phyloP scores from a whole-genome alignment of 305 asterid genomes.

The Fraxinus nigra region DNA sequence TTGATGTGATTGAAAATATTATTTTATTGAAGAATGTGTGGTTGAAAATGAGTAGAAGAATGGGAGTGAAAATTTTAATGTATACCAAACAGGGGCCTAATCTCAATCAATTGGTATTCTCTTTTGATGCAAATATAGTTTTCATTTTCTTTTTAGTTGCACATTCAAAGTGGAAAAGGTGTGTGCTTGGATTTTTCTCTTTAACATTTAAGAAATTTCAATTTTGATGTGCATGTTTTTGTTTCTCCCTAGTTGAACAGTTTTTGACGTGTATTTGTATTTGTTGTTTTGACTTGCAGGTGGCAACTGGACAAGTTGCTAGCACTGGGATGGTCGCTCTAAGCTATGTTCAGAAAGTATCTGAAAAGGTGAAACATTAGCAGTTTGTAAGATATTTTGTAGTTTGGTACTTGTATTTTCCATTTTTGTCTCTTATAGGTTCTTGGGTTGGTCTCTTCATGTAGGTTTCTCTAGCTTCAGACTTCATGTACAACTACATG shows the following conservation, averaged over 20 bases:
- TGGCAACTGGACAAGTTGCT: constrained; percentile 93
- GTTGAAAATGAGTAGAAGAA: no score
- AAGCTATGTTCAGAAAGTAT: constrained; percentile 88
- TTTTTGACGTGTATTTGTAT: not conserved
- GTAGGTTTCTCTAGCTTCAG: constrained; percentile 91
- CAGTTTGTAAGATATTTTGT: not conserved
- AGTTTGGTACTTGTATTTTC: not conserved
- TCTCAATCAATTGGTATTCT: not conserved
- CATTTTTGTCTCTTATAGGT: not conserved
- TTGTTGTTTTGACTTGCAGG: constrained; percentile 40
- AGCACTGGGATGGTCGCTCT: constrained; percentile 91
- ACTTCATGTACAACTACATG: constrained; percentile 84
- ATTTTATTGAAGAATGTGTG: no score
- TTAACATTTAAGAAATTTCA: not conserved
- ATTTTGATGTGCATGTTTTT: not conserved
- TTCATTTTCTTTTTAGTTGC: not conserved
- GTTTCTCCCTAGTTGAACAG: not conserved
- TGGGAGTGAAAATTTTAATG: no score
- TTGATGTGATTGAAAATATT: no score
- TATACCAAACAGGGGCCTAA: no score
- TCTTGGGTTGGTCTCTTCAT: constrained; percentile 16
- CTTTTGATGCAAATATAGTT: not conserved
- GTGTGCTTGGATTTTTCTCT: not conserved
- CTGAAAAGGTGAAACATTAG: constrained; percentile 61
- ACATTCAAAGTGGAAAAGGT: not conserved